Base-by-base conservation (phyloP, 2,329 filamentous ascomycete species). In the Colletotrichum theobromicola region DNA sequence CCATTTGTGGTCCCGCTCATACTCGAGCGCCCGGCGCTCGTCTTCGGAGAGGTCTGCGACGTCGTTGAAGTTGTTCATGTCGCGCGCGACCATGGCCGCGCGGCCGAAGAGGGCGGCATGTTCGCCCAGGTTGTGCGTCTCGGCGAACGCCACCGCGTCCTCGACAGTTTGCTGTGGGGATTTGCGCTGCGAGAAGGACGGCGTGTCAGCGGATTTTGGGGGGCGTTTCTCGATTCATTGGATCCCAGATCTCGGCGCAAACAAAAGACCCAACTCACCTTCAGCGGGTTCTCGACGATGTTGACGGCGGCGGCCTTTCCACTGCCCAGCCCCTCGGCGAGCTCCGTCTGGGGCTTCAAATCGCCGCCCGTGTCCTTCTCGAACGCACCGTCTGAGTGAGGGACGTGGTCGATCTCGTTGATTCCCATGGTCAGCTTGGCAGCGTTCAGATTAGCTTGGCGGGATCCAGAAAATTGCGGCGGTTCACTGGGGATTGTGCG, bases 1-100 rank as follows among this genome's bases (percentile, higher is more conserved):
- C 87, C 90, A 92, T 72, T 90, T 90, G 81, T 92, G 89, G 86
- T 91, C 75, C 85, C 90, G 77, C 86, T 91, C 77, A 81, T 85
- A 61, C 21, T 61, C 57, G 57, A 61, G 57, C 30, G 57, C 57
- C 7, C 28, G 28, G 58, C 90, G 85, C 50, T 85, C 84, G 2
- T 79, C 77, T 0, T 81, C 80, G 2, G 76, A 67, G 1, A 86
- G 78, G 16, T 81, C 79, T 1, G 80, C 58, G 13, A 83, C 65
- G 3, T 67, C 72, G 46, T 79, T 76, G 58, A 84, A 83, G 55
- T 53, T 64, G 15, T 34, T 16, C 2, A 74, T 76, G 53, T 82
- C 79, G 7, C 83, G 82, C 0, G 84, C 83, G 4, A 85, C 82
- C 9, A 85, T 79, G 6, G 83, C 83, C 16, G 80, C 84, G 18